Evolutionary conservation across 2,329 filamentous ascomycete species (phyloP).

Genomic region (Colletotrichum simmondsii): DNA sequence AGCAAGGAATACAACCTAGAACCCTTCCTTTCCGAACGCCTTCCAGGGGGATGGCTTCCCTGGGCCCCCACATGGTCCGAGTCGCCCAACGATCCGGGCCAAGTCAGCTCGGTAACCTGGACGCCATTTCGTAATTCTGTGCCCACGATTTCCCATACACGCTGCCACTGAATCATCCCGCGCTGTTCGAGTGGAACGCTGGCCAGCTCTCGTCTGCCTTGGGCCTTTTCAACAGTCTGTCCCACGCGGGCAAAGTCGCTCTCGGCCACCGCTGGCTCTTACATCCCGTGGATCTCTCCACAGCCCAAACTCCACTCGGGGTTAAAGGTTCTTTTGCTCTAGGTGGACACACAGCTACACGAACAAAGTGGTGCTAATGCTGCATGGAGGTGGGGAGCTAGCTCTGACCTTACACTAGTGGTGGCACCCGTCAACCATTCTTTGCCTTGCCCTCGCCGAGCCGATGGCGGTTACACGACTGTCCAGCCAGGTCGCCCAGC

Average conservation of each 20-base stretch:
- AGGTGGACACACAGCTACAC: constrained; percentile 5
- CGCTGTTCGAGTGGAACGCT: neutral
- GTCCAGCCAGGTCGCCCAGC: neutral
- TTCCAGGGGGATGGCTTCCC: neutral
- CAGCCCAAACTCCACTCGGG: constrained; percentile 3
- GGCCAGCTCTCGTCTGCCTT: neutral
- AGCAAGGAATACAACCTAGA: neutral
- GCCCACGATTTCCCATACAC: neutral
- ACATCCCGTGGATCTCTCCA: constrained; percentile 7
- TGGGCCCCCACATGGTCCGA: neutral
- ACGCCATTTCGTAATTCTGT: constrained; percentile 14
- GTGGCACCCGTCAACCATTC: constrained; percentile 10
- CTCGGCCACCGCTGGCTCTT: constrained; percentile 20
- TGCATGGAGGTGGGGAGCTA: constrained; percentile 4
- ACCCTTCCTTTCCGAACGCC: neutral
- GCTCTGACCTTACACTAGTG: constrained; percentile 6
- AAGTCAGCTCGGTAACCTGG: neutral
- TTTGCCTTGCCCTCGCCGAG: constrained; percentile 16
- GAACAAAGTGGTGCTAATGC: constrained; percentile 4
- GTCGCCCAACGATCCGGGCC: neutral
- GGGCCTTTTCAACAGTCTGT: neutral
- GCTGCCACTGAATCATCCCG: neutral
- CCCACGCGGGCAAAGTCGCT: neutral
- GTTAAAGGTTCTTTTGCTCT: constrained; percentile 16
- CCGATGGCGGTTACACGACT: constrained; percentile 21